These are phyloP conservation scores for Phellopilus nigrolimitatus DNA, from an alignment of 1,284 basidiomycete genomes.

Conservation along the genomic window DNA sequence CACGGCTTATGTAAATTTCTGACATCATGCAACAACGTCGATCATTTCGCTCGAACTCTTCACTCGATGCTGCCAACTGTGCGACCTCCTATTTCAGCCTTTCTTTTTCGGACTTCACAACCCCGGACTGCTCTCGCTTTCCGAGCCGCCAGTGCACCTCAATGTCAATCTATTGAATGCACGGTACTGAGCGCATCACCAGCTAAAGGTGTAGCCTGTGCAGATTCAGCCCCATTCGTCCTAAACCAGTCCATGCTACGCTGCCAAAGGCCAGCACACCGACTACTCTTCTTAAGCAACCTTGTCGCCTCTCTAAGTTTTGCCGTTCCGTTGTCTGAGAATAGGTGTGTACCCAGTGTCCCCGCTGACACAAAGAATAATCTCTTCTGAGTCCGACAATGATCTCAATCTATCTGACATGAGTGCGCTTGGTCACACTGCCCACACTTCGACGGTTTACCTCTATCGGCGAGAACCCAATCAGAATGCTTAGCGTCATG, in stretches of 20 bases:
- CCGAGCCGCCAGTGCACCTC: constrained; percentile 41
- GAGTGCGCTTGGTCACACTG: constrained; percentile 9
- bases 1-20: too few species aligned
- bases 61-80: too few species aligned
- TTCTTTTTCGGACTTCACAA: too few species aligned
- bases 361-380: constrained; percentile 13
- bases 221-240: not conserved
- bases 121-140: constrained; percentile 66
- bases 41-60: too few species aligned
- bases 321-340: constrained; percentile 9
- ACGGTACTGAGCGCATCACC: constrained; percentile 13
- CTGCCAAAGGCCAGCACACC: too few species aligned
- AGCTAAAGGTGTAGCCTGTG: constrained; percentile 13
- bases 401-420: constrained; percentile 11
- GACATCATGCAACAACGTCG: too few species aligned
- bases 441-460: constrained; percentile 5
- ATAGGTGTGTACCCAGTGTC: constrained; percentile 17
- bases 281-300: constrained; percentile 4
- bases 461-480: constrained; percentile 13
- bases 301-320: constrained; percentile 19
- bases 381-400: constrained; percentile 17
- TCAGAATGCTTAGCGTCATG: constrained; percentile 1
- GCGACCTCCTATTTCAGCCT: too few species aligned
- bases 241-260: not conserved
- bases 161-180: not conserved